Evolutionary conservation across 805 yeast species (phyloP), one percentile per base, ranked within the genome.

Genomic region (Lachancea quebecensis): DNA sequence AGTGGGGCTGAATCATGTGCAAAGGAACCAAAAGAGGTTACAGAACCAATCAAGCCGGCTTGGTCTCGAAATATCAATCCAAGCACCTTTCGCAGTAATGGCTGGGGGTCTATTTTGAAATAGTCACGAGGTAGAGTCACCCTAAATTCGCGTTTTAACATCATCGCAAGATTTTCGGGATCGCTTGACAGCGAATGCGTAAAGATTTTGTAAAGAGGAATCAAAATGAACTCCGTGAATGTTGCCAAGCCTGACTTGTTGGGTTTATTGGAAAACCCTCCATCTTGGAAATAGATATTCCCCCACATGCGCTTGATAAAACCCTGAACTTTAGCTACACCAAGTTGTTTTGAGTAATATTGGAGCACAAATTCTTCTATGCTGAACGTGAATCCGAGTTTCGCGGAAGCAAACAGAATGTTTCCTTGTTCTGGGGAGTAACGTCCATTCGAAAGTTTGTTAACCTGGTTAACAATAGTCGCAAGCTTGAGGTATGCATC

Each of bases 161-260:
- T 59, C 2, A 47, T 45, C 9, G 72, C 58, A 14, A 87, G 58
- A 0, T 66, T 66, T 4, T 64, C 60, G 2, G 75, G 64, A 14
- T 75, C 74, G 31, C 74, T 69, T 0, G 87, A 71, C 10, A 91
- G 57, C 0, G 85, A 70, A 41, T 77, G 72, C 0, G 87, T 71
- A 32, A 81, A 65, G 8, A 90, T 59, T 59, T 91, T 90, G 66
- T 89, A 91, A 10, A 91, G 56, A 2, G 98, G 99, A 21, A 78
- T 79, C 8, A 89, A 65, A 7, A 93, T 72, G 53, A 88, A 83
- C 38, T 72, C 68, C 5, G 75, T 73, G 60, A 91, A 85, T 1
- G 87, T 60, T 34, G 55, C 31, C 66, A 48, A 47, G 48, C 49
- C 58, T 11, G 50, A 39, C 0, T 62, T 57, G 27, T 59, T 44